Base-by-base conservation (phyloP, 208 protist species). In the Trypanosoma mega region DNA sequence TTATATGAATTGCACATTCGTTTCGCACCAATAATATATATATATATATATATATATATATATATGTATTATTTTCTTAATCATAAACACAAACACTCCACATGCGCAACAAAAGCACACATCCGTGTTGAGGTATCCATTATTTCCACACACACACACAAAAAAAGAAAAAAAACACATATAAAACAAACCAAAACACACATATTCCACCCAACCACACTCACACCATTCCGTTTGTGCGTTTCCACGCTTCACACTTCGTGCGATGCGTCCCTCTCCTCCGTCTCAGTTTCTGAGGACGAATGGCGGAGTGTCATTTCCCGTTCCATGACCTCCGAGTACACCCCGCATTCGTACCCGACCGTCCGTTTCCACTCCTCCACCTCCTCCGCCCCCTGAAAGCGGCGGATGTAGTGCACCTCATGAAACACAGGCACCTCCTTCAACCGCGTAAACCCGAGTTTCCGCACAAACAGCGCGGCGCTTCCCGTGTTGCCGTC, bases 381-480 rank as follows among this genome's bases (percentile, higher is more conserved):
- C 56, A 54, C 36, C 26, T 68, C 60, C 30, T 65, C 14, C 3
- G 21, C 34, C 33, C 1, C 73, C 20, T 23, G 23, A 34, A 92
- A 57, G 18, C 41, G 55, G 1, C 76, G 76, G 8, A 39, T 45
- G 16, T 76, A 80, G 53, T 96, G 89, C 3, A 92, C 21, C 50
- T 97, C 88, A 31, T 82, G 69, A 63, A 97, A 97, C 7, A 93
- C 90, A 56, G 58, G 62, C n/a, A 96, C 86, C 27, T 78, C 65
- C 62, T 90, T 90, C 41, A 82, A 67, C 31, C 63, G 34, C 0
- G 20, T 31, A 68, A 95, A 97, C n/a, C 68, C 49, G 21, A 97
- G 80, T 18, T 76, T 70, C 9, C 76, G 29, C 20, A 72, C 49
- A 57, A 97, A 97, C 9, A 97, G 74, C 1, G 36, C 23, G 8